phyloP scores from a whole-genome alignment of 106 monocot genomes.

The Hemerocallis citrina region DNA sequence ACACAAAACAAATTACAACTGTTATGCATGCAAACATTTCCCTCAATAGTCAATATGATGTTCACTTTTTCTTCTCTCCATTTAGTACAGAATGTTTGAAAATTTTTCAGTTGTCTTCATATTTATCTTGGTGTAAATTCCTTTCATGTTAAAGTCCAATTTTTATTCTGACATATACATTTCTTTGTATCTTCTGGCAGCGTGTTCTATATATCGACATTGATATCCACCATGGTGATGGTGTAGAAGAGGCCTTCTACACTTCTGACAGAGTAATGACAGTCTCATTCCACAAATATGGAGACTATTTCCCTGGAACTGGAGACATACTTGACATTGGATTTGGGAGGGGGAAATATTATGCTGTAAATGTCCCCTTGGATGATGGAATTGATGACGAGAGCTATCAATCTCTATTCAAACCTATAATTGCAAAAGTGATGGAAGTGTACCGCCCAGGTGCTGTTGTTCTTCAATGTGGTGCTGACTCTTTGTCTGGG shows the following conservation, averaged over 20 bases:
- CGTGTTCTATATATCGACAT: slow-evolving; percentile 63
- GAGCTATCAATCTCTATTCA: slow-evolving; percentile 66
- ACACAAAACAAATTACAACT: too few species aligned
- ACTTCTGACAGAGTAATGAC: slow-evolving; percentile 48
- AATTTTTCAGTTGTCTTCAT: too few species aligned
- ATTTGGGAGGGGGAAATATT: slow-evolving; percentile 51
- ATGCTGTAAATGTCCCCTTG: slow-evolving; percentile 64
- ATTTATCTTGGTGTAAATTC: too few species aligned
- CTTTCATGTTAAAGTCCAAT: too few species aligned
- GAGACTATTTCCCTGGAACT: slow-evolving; percentile 60
- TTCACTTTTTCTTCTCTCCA: too few species aligned
- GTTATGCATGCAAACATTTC: too few species aligned
- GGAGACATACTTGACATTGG: slow-evolving; percentile 61
- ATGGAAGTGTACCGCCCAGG: slow-evolving; percentile 69
- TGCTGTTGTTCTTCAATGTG: slow-evolving; percentile 54
- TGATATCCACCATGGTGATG: slow-evolving; percentile 46
- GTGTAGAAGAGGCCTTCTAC: slow-evolving; percentile 53
- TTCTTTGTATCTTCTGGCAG: slow-evolving; percentile 24
- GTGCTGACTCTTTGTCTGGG: slow-evolving; percentile 40
- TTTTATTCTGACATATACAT: neutral
- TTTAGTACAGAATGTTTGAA: too few species aligned
- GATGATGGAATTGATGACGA: slow-evolving; percentile 85
- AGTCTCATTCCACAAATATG: slow-evolving; percentile 46
- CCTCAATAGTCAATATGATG: too few species aligned
- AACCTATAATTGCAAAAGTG: slow-evolving; percentile 60